Base-by-base conservation (phyloP, 257 asterid species). In the Leonotis leonurus region DNA sequence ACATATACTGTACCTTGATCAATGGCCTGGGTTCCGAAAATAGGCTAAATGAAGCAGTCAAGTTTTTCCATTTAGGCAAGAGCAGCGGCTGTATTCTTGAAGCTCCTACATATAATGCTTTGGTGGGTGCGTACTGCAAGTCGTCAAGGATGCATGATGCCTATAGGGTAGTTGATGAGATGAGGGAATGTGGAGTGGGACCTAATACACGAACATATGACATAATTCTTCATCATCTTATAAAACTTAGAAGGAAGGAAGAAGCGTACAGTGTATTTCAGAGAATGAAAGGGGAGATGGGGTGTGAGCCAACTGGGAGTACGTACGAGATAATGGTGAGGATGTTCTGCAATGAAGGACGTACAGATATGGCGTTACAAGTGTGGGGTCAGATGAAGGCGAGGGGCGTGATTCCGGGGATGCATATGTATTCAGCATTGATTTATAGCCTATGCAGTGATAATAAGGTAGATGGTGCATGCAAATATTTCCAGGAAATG, bases 121-220 rank as follows among this genome's bases (percentile, higher is more conserved):
- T 91, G 68, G 84, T 88, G 56, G 96, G 95, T 32, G 91, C 98
- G 30, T 91, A 82, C 75, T 91, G 96, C 62, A 81, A 91, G 85
- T 82, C 94, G 6, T 35, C 54, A 18, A 73, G 75, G 44, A 77
- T 82, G 49, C 56, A 72, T 1, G 90, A 88, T 54, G 88, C 90
- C 11, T 83, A 78, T 64, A 41, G 24, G 55, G 62, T 80, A 10
- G 75, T 84, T 4, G 79, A 81, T 35, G 94, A 84, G 83, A 91
- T 91, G 98, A 79, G 72, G 69, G 62, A 33, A 63, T 18, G 62
- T 51, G 80, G 89, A 32, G 58, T 85, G 6, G 95, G 94, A 54
- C 98, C 98, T 0, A 82, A 86, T 63, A 17, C 98, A 0, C 73
- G 94, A 25, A 86, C 96, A 0, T 88, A 82, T 53, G 92, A 86